phyloP scores from a whole-genome alignment of 2,329 filamentous ascomycete genomes.

The Penicillium sp. region DNA sequence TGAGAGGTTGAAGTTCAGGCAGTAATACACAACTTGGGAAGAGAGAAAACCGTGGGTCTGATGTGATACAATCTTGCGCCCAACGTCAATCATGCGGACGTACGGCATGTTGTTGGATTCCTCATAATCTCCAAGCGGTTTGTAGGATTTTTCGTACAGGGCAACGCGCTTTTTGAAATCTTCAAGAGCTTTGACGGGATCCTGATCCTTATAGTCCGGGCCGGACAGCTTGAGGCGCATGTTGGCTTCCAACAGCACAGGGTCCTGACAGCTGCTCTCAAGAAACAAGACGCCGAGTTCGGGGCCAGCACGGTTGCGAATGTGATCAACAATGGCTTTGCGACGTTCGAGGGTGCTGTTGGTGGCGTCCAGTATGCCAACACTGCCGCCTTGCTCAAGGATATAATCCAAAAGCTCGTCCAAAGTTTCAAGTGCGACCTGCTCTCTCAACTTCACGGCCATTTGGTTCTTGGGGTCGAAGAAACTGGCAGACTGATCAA shows the following conservation, averaged over 20 bases:
- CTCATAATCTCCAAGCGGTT: slow-evolving; percentile 87
- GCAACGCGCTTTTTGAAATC: slow-evolving; percentile 94
- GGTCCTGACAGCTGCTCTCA: slow-evolving; percentile 89
- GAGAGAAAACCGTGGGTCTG: slow-evolving; percentile 91
- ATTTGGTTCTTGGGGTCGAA: slow-evolving; percentile 89
- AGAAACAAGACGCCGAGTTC: slow-evolving; percentile 90
- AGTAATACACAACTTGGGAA: slow-evolving; percentile 88
- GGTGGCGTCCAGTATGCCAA: slow-evolving; percentile 95
- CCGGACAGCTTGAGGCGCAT: slow-evolving; percentile 97
- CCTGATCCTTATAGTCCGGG: slow-evolving; percentile 93
- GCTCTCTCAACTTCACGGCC: slow-evolving; percentile 82
- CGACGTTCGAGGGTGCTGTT: slow-evolving; percentile 92
- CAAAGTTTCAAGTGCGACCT: slow-evolving; percentile 88
- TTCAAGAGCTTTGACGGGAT: slow-evolving; percentile 78
- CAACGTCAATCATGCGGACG: slow-evolving; percentile 97
- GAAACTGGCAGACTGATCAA: slow-evolving; percentile 90
- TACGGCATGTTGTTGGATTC: slow-evolving; percentile 91
- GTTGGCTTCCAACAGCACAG: slow-evolving; percentile 85
- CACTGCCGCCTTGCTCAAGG: slow-evolving; percentile 77
- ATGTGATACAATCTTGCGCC: slow-evolving; percentile 88
- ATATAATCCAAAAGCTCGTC: slow-evolving; percentile 93
- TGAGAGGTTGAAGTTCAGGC: slow-evolving; percentile 95
- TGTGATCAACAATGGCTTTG: slow-evolving; percentile 80
- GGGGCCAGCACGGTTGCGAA: slow-evolving; percentile 81
- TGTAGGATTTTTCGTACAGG: slow-evolving; percentile 93